Evolutionary conservation across 352 stramenopile genomes (phyloP).

Genomic region (Phytopythium helicoides): DNA sequence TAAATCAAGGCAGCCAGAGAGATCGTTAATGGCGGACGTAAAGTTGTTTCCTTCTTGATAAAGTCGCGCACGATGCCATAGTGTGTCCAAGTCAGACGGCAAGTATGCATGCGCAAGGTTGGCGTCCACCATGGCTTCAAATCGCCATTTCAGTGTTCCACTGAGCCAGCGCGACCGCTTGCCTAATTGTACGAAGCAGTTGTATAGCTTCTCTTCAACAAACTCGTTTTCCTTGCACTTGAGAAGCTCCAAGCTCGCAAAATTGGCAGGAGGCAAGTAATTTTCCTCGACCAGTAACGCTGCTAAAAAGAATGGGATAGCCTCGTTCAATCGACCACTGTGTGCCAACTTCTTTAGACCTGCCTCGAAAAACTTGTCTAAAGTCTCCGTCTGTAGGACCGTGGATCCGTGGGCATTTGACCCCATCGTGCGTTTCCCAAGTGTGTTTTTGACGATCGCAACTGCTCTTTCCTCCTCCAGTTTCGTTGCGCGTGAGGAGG

Average conservation of each 20-base stretch:
- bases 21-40: slow-evolving; percentile 33
- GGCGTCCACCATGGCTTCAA: slow-evolving; percentile 52
- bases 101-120: slow-evolving; percentile 50
- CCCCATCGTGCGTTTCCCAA: slow-evolving; percentile 30
- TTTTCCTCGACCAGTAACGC: slow-evolving; percentile 50
- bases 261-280: slow-evolving; percentile 50
- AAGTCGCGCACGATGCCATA: slow-evolving; percentile 45
- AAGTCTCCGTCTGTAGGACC: slow-evolving; percentile 29
- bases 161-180: slow-evolving; percentile 52
- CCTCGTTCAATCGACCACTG: slow-evolving; percentile 26
- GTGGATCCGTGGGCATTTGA: background rate
- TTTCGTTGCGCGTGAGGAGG: slow-evolving; percentile 6
- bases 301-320: slow-evolving; percentile 44
- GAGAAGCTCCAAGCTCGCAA: slow-evolving; percentile 51
- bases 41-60: slow-evolving; percentile 38
- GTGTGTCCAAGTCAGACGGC: slow-evolving; percentile 42
- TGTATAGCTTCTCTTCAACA: slow-evolving; percentile 52
- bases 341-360: slow-evolving; percentile 39
- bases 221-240: slow-evolving; percentile 56
- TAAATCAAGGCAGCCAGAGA: slow-evolving; percentile 38
- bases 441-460: slow-evolving; percentile 37
- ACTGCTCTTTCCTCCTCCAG: slow-evolving; percentile 33
- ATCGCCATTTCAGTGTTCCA: slow-evolving; percentile 38
- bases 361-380: slow-evolving; percentile 61
- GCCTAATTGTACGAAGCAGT: slow-evolving; percentile 33